Conservation (phyloP, 2,329 filamentous ascomycete genomes). For the Coniella lustricola region DNA sequence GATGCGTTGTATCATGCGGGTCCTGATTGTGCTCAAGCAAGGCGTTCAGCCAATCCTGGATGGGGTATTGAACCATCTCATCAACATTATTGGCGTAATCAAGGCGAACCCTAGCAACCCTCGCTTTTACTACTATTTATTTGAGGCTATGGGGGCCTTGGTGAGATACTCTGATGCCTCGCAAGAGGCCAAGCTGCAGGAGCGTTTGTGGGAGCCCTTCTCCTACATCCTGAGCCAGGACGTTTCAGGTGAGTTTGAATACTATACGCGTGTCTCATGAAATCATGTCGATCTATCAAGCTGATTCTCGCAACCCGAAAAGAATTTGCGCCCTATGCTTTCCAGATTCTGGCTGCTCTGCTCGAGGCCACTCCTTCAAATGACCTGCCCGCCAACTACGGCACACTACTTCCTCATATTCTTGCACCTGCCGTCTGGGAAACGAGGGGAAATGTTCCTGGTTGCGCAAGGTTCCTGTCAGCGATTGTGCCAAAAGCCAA, state of each 20-base stretch:
- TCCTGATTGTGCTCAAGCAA: conserved; percentile 88
- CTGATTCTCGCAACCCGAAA: conserved; percentile 11
- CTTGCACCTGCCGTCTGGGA: conserved; percentile 85
- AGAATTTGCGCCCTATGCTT: conserved; percentile 95
- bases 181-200: conserved; percentile 68
- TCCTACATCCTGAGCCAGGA: conserved; percentile 72
- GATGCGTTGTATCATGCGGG: conserved; percentile 98
- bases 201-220: conserved; percentile 76
- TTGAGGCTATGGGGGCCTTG: conserved; percentile 86
- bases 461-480: conserved; percentile 74
- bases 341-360: conserved; percentile 88
- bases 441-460: conserved; percentile 85
- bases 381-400: conserved; percentile 75
- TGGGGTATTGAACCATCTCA: conserved; percentile 72
- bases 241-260: conserved; percentile 54
- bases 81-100: conserved; percentile 86
- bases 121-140: conserved; percentile 97
- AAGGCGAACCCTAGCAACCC: conserved; percentile 95
- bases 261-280: no score
- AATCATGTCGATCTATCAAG: conserved; percentile 23
- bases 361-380: conserved; percentile 77
- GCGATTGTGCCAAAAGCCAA: conserved; percentile 76
- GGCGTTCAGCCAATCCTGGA: conserved; percentile 68
- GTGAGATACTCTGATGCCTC: conserved; percentile 62
- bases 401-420: conserved; percentile 68